Evolutionary conservation across 768 basidiomycete genomes (phyloP), one percentile per base, ranked within the genome.

Genomic region (Saitozyma podzolica): DNA sequence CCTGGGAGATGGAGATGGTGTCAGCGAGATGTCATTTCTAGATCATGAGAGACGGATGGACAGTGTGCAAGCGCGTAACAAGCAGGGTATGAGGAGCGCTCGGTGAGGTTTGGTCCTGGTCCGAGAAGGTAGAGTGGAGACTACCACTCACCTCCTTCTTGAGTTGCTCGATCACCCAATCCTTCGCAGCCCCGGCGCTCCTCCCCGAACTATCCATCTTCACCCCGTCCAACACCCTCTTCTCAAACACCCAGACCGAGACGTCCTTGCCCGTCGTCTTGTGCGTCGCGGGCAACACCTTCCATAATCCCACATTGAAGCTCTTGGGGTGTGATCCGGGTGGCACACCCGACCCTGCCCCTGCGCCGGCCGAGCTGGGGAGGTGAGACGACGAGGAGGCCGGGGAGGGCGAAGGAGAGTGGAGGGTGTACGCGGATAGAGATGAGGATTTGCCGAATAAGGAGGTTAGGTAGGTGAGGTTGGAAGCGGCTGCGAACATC

Each of bases 241-340:
- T 97, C 76, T 98, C 93, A 67, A 90, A 89, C 37, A 85, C 84
- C 95, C 95, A 99, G 16, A 99, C 87, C 16, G 88, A 90, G 6
- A 97, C 94, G 61, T 87, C 88, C 80, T 97, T 96, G 66, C 84
- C 85, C 2, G 90, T 97, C 56, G 89, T 86, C 81, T 92, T 95
- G 80, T 97, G 94, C 17, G 84, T 85, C 1, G 89, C 96, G 1
- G 86, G 83, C 64, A 92, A 87, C 0, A 98, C 89, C 72, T 84
- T 88, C 96, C 96, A 98, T 57, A 91, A 80, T 2, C 95, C 95
- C 9, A 93, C 86, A 66, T 81, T 83, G 63, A 90, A 86, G 13
- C 88, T 75, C 54, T 70, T 68, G 6, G 61, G 42, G 41, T 49
- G 43, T 13, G 54, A n/a, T 20, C 19, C 54, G 17, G 54, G 45